Evolutionary conservation across 768 basidiomycete genomes (phyloP).

Genomic region (Pluteus cervinus): DNA sequence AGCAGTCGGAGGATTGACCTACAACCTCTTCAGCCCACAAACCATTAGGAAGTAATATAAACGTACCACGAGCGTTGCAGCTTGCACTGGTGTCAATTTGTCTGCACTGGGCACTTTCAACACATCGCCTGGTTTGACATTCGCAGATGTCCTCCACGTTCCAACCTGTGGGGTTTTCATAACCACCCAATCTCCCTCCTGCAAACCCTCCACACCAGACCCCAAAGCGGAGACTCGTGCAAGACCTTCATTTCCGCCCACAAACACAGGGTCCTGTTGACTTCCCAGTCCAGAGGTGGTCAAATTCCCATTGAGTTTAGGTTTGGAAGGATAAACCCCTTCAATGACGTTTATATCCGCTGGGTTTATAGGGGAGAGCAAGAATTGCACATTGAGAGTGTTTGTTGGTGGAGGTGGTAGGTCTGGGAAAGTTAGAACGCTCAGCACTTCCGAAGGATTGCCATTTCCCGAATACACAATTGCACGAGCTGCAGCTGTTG

Average conservation of each 20-base stretch:
- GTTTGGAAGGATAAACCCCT: conserved; percentile 74
- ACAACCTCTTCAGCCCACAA: not conserved
- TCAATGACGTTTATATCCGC: conserved; percentile 79
- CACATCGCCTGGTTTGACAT: conserved; percentile 49
- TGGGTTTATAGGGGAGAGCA: conserved; percentile 75
- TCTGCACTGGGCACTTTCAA: conserved; percentile 47
- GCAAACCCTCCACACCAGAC: conserved; percentile 38
- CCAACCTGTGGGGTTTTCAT: conserved; percentile 65
- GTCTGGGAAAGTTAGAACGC: conserved; percentile 41
- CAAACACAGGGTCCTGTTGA: conserved; percentile 34
- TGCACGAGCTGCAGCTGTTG: conserved; percentile 43
- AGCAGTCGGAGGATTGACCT: conserved; percentile 84
- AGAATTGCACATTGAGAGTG: conserved; percentile 59
- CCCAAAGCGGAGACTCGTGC: conserved; percentile 63
- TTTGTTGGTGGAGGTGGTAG: conserved; percentile 48
- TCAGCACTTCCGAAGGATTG: conserved; percentile 55
- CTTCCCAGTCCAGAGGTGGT: conserved; percentile 24
- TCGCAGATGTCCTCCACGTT: conserved; percentile 63
- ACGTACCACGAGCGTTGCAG: conserved; percentile 70
- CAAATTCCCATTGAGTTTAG: conserved; percentile 32
- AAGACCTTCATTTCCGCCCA: conserved; percentile 76
- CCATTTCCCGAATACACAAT: conserved; percentile 60
- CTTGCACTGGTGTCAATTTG: conserved; percentile 51
- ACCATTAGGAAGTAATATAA: not conserved
- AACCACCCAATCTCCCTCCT: conserved; percentile 67